Percentiles rank a stretch among this genome's conserved stretches.
phyloP scores from a whole-genome alignment of 1,139 yeast species.

The Saccharomyces hybrid region DNA sequence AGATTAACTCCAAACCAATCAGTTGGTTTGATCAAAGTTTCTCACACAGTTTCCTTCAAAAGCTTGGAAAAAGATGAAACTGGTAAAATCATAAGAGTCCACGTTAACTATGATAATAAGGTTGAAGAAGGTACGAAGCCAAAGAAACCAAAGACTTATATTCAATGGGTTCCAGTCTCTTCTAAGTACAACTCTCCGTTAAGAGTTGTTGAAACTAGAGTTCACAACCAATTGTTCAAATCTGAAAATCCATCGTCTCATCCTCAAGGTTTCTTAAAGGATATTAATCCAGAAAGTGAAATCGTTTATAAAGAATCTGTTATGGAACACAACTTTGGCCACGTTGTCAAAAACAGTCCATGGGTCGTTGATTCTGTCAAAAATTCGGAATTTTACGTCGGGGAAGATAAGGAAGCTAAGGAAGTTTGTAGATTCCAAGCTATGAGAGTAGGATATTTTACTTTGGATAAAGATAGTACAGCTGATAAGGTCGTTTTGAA shows the following conservation, averaged over 20 bases:
- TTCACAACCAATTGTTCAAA: constrained; percentile 80
- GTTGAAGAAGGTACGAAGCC: constrained; percentile 38
- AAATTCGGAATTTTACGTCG: constrained; percentile 52
- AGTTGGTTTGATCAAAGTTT: constrained; percentile 93
- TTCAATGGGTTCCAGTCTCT: constrained; percentile 90
- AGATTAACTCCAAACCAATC: constrained; percentile 85
- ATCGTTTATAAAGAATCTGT: constrained; percentile 56
- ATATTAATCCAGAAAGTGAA: constrained; percentile 76
- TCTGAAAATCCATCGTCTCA: constrained; percentile 86
- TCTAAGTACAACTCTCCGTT: constrained; percentile 55
- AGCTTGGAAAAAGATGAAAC: constrained; percentile 47
- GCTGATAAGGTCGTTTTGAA: constrained; percentile 61
- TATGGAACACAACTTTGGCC: constrained; percentile 70
- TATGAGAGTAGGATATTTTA: constrained; percentile 91
- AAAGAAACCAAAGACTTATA: constrained; percentile 81
- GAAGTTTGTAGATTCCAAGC: constrained; percentile 98
- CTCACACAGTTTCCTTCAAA: constrained; percentile 70
- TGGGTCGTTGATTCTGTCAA: constrained; percentile 65
- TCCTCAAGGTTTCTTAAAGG: constrained; percentile 82
- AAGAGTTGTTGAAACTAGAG: constrained; percentile 65
- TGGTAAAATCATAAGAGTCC: constrained; percentile 63
- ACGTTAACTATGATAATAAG: constrained; percentile 73
- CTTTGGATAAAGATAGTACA: constrained; percentile 73
- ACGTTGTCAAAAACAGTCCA: constrained; percentile 65
- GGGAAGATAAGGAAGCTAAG: constrained; percentile 51